A percentile compares a stretch with the other conserved stretches of the same genome.
Evolutionary conservation across 139 green algal species (phyloP).

Genomic region (Prasinococcaceae sp.): DNA sequence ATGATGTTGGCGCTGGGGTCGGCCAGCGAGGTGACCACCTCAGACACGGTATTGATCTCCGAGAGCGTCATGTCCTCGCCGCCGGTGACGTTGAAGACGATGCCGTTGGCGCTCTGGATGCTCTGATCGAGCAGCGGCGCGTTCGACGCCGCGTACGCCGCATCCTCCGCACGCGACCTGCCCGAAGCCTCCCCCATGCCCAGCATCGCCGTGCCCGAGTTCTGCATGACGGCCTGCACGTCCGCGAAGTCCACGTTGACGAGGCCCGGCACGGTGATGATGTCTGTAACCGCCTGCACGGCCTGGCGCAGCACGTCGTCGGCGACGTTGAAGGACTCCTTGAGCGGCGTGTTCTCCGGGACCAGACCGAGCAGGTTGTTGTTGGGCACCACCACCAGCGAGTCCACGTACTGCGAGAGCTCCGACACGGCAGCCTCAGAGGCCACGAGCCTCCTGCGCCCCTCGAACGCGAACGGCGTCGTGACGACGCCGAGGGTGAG

Average conservation of each 20-base stretch:
- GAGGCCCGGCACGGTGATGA: slow-evolving; percentile 88
- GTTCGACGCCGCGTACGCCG: slow-evolving; percentile 58
- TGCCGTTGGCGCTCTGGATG: slow-evolving; percentile 81
- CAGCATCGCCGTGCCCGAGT: slow-evolving; percentile 87
- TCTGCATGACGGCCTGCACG: slow-evolving; percentile 88
- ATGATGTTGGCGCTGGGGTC: slow-evolving; percentile 92
- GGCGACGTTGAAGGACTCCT: slow-evolving; percentile 87
- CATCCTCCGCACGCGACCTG: slow-evolving; percentile 49
- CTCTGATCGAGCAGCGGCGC: slow-evolving; percentile 86
- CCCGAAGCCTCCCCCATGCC: slow-evolving; percentile 43
- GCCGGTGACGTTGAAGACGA: slow-evolving; percentile 95
- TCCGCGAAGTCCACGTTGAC: slow-evolving; percentile 99
- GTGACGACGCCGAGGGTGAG: slow-evolving; percentile 87
- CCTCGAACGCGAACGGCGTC: slow-evolving; percentile 90
- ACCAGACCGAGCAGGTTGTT: slow-evolving; percentile 78
- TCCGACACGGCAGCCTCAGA: too few species aligned
- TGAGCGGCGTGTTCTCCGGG: slow-evolving; percentile 55
- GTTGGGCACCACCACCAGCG: slow-evolving; percentile 84
- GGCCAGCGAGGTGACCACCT: slow-evolving; percentile 79
- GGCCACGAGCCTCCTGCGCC: slow-evolving; percentile 37
- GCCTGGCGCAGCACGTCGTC: slow-evolving; percentile 92
- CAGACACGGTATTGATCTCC: slow-evolving; percentile 22
- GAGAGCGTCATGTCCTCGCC: slow-evolving; percentile 77
- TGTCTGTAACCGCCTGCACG: slow-evolving; percentile 92
- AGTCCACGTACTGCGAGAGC: slow-evolving; percentile 57